Evolutionary conservation across 1,139 yeast species (phyloP), one percentile per base, ranked within the genome.

Genomic region (Saccharomycopsis crataegensis): DNA sequence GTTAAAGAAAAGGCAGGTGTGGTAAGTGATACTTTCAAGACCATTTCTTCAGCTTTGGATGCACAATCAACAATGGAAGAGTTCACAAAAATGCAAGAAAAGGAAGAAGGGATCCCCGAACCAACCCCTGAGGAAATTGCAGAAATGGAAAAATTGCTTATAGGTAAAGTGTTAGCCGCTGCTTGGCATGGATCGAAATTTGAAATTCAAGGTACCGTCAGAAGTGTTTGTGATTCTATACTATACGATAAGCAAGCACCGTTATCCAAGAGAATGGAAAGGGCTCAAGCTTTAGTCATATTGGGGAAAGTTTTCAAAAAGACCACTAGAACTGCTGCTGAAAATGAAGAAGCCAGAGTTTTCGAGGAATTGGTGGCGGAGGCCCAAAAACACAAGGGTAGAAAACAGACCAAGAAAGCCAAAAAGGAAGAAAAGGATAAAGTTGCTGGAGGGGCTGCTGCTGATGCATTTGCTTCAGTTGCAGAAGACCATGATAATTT

Each of bases 141-240:
- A 0, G 95, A 88, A 59, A 78, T 88, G 80, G 98, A 91, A 65
- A 84, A 90, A 62, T 77, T 84, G 55, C 72, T 91, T 48, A 80
- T 89, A 80, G 97, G 96, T 43, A 93, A 91, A 66, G 91, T 91
- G 2, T 73, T 91, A 50, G 91, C 94, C 3, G 97, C 97, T 0
- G 96, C 97, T 8, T 91, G 99, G 99, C 84, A 86, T 50, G 98
- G 97, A 0, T 87, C 96, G 28, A 83, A 82, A 62, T 84, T 83
- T 67, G 99, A 91, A 67, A 86, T 91, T 56, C 93, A 87, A 65
- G 79, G 93, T n/a, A 88, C 96, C 0, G 75, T 89, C 40, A 73
- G 97, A 56, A 88, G 81, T 28, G 97, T 91, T 14, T 91, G 96
- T 67, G 96, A 90, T 65, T 71, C 70, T 48, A 83, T 90, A 4